Evolutionary conservation across 306 rosid species (phyloP).

Genomic region (Geum urbanum): DNA sequence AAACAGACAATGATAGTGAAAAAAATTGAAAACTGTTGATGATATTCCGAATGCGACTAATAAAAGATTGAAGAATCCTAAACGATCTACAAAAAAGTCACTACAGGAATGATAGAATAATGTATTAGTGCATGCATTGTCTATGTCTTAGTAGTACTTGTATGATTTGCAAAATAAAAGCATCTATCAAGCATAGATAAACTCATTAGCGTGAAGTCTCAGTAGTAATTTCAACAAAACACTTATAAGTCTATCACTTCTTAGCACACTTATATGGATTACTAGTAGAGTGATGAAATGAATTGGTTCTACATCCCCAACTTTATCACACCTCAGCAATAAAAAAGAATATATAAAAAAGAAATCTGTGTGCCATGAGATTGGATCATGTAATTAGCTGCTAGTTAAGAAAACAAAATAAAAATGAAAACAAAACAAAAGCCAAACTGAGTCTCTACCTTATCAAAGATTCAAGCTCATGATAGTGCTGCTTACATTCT

Average conservation of each 20-base stretch:
- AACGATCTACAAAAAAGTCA: background rate
- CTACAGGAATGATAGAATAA: background rate
- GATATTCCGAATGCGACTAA: background rate
- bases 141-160: background rate
- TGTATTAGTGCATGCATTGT: background rate
- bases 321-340: background rate
- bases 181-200: background rate
- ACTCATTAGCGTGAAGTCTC: background rate
- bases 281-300: background rate
- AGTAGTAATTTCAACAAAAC: background rate
- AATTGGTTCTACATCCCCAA: background rate
- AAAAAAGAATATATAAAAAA: background rate
- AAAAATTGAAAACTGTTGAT: background rate
- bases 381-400: constrained; percentile 4
- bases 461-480: constrained; percentile 43
- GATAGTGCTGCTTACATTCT: constrained; percentile 49
- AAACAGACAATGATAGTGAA: background rate
- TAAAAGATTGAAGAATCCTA: background rate
- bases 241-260: background rate
- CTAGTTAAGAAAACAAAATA: background rate
- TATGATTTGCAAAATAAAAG: background rate
- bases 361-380: background rate
- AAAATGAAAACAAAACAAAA: background rate
- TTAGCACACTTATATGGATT: background rate
- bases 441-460: constrained; percentile 29